These are phyloP conservation scores for Chaetomium olivaceum DNA, from an alignment of 2,329 filamentous ascomycete species.

Conservation along the genomic window DNA sequence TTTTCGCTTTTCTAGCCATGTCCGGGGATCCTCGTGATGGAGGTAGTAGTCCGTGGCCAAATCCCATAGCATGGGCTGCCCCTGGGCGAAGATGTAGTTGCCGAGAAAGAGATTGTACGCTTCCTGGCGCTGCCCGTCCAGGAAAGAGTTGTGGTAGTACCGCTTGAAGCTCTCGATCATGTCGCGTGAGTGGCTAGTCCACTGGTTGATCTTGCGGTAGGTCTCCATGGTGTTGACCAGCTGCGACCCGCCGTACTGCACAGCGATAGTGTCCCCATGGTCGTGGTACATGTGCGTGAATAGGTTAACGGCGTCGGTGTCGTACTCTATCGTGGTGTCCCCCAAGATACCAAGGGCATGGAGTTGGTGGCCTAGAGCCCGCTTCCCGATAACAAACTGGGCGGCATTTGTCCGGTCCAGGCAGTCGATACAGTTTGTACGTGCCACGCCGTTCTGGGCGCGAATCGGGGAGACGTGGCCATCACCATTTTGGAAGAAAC, in stretches of 20 bases:
- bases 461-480: constrained; percentile 62
- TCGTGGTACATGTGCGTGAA: constrained; percentile 99
- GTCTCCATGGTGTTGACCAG: constrained; percentile 99
- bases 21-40: constrained; percentile 81
- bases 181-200: constrained; percentile 94
- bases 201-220: constrained; percentile 98
- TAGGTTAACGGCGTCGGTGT: constrained; percentile 92
- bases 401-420: constrained; percentile 96
- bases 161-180: constrained; percentile 99
- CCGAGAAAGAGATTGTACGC: constrained; percentile 97
- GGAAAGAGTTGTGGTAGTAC: constrained; percentile 96
- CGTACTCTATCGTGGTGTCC: constrained; percentile 77
- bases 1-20: constrained; percentile 62
- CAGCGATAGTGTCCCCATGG: constrained; percentile 94
- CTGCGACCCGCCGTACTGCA: constrained; percentile 96
- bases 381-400: constrained; percentile 96
- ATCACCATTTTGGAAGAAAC: constrained; percentile 94
- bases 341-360: constrained; percentile 87
- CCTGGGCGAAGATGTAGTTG: constrained; percentile 86
- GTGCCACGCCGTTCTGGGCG: constrained; percentile 87
- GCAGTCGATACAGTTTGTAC: constrained; percentile 98
- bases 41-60: constrained; percentile 93
- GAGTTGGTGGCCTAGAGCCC: constrained; percentile 86
- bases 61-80: constrained; percentile 96
- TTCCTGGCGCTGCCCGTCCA: constrained; percentile 96